phyloP scores from a whole-genome alignment of 139 green algal species.

The Chlorella sp. region DNA sequence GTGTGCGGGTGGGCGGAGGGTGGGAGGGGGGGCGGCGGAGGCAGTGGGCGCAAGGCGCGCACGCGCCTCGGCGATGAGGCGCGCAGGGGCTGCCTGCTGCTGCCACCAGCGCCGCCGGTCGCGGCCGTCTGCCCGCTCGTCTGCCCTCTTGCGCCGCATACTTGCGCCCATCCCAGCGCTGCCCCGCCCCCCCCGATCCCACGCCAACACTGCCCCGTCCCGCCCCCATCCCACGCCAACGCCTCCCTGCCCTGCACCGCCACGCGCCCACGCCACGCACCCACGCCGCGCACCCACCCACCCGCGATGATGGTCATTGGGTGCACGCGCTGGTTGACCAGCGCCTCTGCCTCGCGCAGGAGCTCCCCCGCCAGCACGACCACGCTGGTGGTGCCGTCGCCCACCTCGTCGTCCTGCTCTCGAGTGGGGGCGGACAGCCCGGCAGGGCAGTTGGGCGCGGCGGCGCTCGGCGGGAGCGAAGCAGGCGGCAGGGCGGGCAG shows the following conservation, averaged over 20 bases:
- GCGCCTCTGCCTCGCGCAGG: constrained; percentile 93
- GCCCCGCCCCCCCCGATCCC: not conserved
- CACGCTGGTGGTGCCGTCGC: constrained; percentile 97
- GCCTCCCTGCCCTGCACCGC: not conserved
- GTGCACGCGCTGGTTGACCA: constrained; percentile 94
- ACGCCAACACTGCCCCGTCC: not conserved
- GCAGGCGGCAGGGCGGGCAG: no score
- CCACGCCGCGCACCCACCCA: constrained; percentile 3
- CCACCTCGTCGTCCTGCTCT: no score
- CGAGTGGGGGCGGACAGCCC: no score
- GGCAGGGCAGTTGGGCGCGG: no score
- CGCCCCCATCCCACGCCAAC: not conserved
- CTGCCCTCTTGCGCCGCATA: not conserved
- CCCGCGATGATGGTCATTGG: constrained; percentile 98
- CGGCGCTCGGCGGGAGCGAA: no score
- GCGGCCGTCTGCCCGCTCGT: not conserved
- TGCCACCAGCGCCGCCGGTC: no score
- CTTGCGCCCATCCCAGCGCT: no score
- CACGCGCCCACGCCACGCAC: not conserved
- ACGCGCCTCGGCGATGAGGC: no score
- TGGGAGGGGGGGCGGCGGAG: no score
- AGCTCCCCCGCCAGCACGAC: constrained; percentile 98
- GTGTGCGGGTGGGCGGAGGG: no score
- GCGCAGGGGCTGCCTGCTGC: no score
- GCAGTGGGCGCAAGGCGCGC: no score